phyloP scores from a whole-genome alignment of 2,329 filamentous ascomycete species.

The Pyricularia grisea region DNA sequence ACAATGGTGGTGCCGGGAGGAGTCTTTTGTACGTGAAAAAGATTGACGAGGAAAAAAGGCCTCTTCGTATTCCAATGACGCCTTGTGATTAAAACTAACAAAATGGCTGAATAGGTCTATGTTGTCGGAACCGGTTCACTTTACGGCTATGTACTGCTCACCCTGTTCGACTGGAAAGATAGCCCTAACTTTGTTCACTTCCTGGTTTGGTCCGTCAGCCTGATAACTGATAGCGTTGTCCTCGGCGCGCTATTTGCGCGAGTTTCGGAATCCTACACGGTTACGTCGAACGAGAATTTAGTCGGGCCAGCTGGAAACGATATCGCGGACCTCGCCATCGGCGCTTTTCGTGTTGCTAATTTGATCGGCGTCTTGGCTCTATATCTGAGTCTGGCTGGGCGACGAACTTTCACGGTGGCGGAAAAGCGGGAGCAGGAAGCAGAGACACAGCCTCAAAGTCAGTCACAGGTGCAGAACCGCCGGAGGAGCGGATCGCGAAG shows the following conservation, averaged over 20 bases:
- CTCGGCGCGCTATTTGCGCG: slow-evolving; percentile 59
- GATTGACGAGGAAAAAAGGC: neutral
- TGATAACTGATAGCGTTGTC: slow-evolving; percentile 66
- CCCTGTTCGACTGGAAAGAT: slow-evolving; percentile 73
- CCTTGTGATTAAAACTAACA: neutral
- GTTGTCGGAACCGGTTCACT: slow-evolving; percentile 78
- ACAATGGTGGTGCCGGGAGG: slow-evolving; percentile 74
- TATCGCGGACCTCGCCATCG: slow-evolving; percentile 54
- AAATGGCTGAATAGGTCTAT: slow-evolving; percentile 58
- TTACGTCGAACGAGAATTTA: slow-evolving; percentile 18
- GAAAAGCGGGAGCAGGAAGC: slow-evolving; percentile 32
- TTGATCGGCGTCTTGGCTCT: slow-evolving; percentile 36
- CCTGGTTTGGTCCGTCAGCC: slow-evolving; percentile 64
- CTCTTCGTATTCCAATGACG: neutral
- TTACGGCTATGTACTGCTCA: slow-evolving; percentile 77
- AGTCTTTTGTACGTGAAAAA: slow-evolving; percentile 17
- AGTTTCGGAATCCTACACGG: slow-evolving; percentile 44
- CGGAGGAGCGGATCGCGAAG: neutral
- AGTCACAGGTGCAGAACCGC: neutral
- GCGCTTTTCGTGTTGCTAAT: slow-evolving; percentile 58
- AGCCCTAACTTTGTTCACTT: slow-evolving; percentile 68
- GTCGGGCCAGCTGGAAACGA: slow-evolving; percentile 40
- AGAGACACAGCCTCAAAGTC: slow-evolving; percentile 16
- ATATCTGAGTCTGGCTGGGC: slow-evolving; percentile 39
- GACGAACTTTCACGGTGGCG: slow-evolving; percentile 29